Percentiles rank a stretch among this genome's conserved stretches.
phyloP scores from a whole-genome alignment of 768 basidiomycete genomes.

The Punctularia strigosozonata region DNA sequence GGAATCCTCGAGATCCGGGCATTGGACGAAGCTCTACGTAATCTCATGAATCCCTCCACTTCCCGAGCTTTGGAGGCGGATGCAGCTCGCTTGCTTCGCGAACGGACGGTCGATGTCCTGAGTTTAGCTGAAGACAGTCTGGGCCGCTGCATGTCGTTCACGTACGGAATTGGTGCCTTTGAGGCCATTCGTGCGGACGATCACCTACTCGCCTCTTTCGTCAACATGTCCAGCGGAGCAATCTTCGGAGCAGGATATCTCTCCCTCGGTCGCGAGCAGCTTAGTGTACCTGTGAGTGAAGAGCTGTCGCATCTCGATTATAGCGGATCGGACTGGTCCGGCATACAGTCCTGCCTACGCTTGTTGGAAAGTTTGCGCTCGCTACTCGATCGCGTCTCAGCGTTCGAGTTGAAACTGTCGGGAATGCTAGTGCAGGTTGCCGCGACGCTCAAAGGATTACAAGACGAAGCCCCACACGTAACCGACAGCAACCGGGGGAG shows the following conservation, averaged over 20 bases:
- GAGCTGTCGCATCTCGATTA: constrained; percentile 78
- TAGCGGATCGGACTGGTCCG: constrained; percentile 77
- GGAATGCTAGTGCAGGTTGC: constrained; percentile 47
- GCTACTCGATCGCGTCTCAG: constrained; percentile 51
- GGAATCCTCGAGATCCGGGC: constrained; percentile 61
- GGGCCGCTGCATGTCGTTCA: constrained; percentile 63
- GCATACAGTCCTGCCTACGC: constrained; percentile 75
- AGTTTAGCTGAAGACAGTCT: constrained; percentile 72
- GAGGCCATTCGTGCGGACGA: constrained; percentile 71
- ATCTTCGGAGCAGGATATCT: constrained; percentile 22
- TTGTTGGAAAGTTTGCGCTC: constrained; percentile 72
- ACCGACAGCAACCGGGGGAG: too few relatives aligned
- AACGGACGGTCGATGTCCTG: constrained; percentile 67
- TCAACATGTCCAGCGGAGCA: constrained; percentile 49
- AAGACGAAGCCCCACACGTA: too few relatives aligned
- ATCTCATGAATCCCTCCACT: constrained; percentile 21
- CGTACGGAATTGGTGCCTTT: constrained; percentile 77
- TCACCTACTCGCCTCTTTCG: constrained; percentile 55
- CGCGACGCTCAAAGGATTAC: constrained; percentile 42
- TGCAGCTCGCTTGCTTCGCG: constrained; percentile 55
- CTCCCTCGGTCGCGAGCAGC: too few relatives aligned
- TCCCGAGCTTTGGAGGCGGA: constrained; percentile 29
- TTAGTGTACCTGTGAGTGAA: constrained; percentile 15
- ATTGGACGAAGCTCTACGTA: constrained; percentile 40
- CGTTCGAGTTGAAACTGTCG: constrained; percentile 64